Percentiles rank a stretch among this genome's conserved stretches.
phyloP scores from a whole-genome alignment of 768 basidiomycete species.

The Pleurotus eryngii region DNA sequence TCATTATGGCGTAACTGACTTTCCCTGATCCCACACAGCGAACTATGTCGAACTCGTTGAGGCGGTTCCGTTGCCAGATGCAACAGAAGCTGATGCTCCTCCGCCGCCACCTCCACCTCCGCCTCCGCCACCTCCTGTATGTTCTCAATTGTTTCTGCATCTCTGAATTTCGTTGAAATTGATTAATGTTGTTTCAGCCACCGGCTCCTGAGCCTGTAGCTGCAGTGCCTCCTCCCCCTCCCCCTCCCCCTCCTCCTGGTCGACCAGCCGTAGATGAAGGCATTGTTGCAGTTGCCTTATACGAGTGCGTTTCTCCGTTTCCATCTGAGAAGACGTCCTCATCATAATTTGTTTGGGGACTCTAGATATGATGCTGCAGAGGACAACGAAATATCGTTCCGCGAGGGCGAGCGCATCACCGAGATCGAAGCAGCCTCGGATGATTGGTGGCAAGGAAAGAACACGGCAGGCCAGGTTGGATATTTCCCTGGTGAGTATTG shows the following conservation, averaged over 20 bases:
- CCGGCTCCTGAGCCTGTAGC: slow-evolving; percentile 22
- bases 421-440: slow-evolving; percentile 79
- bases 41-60: slow-evolving; percentile 86
- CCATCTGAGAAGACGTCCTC: background rate
- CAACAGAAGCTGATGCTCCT: slow-evolving; percentile 43
- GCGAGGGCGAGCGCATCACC: slow-evolving; percentile 75
- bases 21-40: slow-evolving; percentile 35
- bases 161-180: background rate
- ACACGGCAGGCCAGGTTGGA: slow-evolving; percentile 51
- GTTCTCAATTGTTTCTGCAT: slow-evolving; percentile 9
- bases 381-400: slow-evolving; percentile 87
- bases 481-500: slow-evolving; percentile 68
- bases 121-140: slow-evolving; percentile 30
- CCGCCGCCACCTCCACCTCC: slow-evolving; percentile 45
- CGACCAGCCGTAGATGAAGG: slow-evolving; percentile 53
- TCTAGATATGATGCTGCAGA: slow-evolving; percentile 84
- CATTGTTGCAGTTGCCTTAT: slow-evolving; percentile 59
- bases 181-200: slow-evolving; percentile 10
- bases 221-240: too few species aligned
- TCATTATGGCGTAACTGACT: background rate
- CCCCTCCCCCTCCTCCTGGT: slow-evolving; percentile 38
- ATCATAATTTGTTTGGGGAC: background rate
- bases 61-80: slow-evolving; percentile 30
- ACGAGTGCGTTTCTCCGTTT: slow-evolving; percentile 51
- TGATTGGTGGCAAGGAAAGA: slow-evolving; percentile 86